A percentile compares a stretch with the other conserved stretches of the same genome.
These are phyloP conservation scores for Beauveria bassiana DNA, from an alignment of 2,329 filamentous ascomycete species.

Conservation along the genomic window DNA sequence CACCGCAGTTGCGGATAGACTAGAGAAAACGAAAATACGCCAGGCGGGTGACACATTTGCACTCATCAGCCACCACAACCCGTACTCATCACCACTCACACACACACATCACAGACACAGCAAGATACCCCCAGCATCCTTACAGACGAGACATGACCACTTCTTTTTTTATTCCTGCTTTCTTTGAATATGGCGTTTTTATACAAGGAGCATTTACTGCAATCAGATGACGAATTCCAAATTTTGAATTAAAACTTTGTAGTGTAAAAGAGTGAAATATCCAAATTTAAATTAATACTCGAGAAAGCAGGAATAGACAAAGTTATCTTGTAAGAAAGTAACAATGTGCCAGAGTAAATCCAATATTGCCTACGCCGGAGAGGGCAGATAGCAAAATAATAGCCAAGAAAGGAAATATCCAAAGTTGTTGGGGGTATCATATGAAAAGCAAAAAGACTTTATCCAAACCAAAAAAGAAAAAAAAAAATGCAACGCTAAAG, in stretches of 20 bases:
- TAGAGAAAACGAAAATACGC: neutral
- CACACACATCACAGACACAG: neutral
- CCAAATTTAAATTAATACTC: too few relatives aligned
- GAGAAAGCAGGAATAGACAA: neutral
- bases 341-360: neutral
- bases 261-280: neutral
- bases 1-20: neutral
- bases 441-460: neutral
- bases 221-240: neutral
- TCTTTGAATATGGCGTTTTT: neutral
- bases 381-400: neutral
- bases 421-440: neutral
- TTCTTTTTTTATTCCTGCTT: neutral
- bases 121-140: conserved; percentile 4
- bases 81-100: neutral
- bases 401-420: neutral
- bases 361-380: neutral
- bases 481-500: neutral
- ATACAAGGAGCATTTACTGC: neutral
- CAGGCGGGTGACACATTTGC: neutral
- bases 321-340: neutral
- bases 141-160: conserved; percentile 7
- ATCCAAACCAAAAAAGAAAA: neutral
- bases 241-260: neutral
- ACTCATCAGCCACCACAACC: neutral